phyloP scores from a whole-genome alignment of 805 yeast genomes.

The Wickerhamiella cacticola region DNA sequence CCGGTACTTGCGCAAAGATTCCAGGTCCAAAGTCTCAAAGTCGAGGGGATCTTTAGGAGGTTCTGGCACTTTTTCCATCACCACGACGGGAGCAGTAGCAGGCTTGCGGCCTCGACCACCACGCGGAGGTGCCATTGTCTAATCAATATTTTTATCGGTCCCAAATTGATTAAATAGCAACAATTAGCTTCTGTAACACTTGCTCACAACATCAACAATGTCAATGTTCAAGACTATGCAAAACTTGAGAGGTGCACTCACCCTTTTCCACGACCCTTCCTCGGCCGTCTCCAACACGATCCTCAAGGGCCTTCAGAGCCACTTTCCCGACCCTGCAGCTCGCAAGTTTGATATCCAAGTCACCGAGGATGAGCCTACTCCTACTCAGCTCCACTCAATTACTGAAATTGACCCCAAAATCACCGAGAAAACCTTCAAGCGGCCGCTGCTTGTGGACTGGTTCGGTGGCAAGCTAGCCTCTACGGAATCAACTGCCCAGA shows the following conservation, averaged over 20 bases:
- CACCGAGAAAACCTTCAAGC: conserved; percentile 15
- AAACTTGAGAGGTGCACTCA: conserved; percentile 22
- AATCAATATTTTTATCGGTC: background rate
- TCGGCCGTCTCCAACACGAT: conserved; percentile 19
- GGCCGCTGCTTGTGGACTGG: conserved; percentile 53
- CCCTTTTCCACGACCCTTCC: conserved; percentile 27
- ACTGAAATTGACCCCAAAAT: conserved; percentile 16
- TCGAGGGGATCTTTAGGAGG: conserved; percentile 34
- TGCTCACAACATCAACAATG: background rate
- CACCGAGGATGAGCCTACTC: conserved; percentile 26
- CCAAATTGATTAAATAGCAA: background rate
- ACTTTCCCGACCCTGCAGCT: conserved; percentile 18
- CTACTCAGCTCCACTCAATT: conserved; percentile 22
- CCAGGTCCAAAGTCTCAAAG: conserved; percentile 50
- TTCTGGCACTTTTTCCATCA: conserved; percentile 5
- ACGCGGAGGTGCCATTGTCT: conserved; percentile 8
- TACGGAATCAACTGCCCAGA: conserved; percentile 32
- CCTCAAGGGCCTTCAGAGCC: conserved; percentile 16
- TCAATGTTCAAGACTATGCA: conserved; percentile 26
- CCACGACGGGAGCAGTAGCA: conserved; percentile 9
- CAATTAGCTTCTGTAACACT: background rate
- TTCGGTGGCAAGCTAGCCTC: conserved; percentile 44
- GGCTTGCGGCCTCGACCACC: conserved; percentile 9
- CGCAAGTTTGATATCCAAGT: conserved; percentile 26
- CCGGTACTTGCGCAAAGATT: conserved; percentile 58